Conservation (phyloP, 179 eudicot species). For the Nepenthes alata region DNA sequence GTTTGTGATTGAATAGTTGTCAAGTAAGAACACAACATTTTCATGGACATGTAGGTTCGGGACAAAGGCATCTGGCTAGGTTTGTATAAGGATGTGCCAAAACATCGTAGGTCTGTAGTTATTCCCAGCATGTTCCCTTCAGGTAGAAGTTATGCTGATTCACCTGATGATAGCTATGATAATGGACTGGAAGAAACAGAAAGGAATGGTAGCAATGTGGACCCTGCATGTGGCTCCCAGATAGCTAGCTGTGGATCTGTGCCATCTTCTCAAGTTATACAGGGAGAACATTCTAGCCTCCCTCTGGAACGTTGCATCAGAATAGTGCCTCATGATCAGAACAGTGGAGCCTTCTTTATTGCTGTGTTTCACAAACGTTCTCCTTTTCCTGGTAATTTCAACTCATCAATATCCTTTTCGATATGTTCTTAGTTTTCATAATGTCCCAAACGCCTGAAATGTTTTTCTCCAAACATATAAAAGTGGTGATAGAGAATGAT, state of each 20-base stretch:
- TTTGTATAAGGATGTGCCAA: slow-evolving; percentile 58
- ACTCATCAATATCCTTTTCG: background rate
- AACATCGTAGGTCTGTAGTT: slow-evolving; percentile 39
- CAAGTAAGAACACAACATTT: slow-evolving; percentile 1
- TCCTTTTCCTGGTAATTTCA: slow-evolving; percentile 52
- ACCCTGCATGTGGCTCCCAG: slow-evolving; percentile 12
- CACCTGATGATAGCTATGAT: slow-evolving; percentile 18
- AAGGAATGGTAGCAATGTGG: slow-evolving; percentile 15
- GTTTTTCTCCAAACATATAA: too few relatives aligned
- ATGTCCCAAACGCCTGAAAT: too few relatives aligned
- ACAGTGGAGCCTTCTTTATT: slow-evolving; percentile 87
- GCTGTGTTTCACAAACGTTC: slow-evolving; percentile 74
- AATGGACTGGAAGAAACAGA: slow-evolving; percentile 13
- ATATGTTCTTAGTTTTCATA: too few relatives aligned
- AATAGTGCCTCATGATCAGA: slow-evolving; percentile 95
- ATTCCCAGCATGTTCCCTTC: slow-evolving; percentile 86
- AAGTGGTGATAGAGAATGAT: too few relatives aligned
- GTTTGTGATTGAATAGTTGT: background rate
- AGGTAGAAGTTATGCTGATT: slow-evolving; percentile 29
- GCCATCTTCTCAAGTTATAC: slow-evolving; percentile 19
- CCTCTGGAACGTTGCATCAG: slow-evolving; percentile 94
- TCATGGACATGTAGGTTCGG: slow-evolving; percentile 46
- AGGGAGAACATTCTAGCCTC: slow-evolving; percentile 49
- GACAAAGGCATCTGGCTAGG: slow-evolving; percentile 81
- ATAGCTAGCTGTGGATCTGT: slow-evolving; percentile 13